Evolutionary conservation across 2,329 filamentous ascomycete genomes (phyloP).

Genomic region (Aureobasidium musti): DNA sequence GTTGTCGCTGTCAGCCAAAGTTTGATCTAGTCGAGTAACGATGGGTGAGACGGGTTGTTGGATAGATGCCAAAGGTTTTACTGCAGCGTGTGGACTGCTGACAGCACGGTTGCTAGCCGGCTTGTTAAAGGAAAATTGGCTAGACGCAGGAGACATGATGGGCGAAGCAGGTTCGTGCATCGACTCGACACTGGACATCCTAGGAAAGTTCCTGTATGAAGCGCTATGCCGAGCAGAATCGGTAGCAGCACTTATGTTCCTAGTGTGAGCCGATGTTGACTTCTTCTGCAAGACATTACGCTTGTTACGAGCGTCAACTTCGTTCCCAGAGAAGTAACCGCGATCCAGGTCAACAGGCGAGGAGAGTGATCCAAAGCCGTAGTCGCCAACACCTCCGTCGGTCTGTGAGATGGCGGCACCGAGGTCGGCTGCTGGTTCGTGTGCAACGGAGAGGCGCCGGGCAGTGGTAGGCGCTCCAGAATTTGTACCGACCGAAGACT

Average conservation of each 20-base stretch:
- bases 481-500: conserved; percentile 49
- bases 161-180: conserved; percentile 56
- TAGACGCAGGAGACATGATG: conserved; percentile 57
- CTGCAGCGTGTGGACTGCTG: conserved; percentile 54
- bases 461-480: conserved; percentile 4
- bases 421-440: neutral
- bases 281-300: conserved; percentile 74
- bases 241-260: conserved; percentile 71
- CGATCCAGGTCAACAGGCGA: conserved; percentile 68
- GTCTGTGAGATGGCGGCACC: neutral
- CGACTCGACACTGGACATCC: conserved; percentile 78
- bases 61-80: conserved; percentile 44
- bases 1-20: conserved; percentile 49
- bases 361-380: conserved; percentile 38
- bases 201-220: conserved; percentile 67
- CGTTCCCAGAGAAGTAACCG: conserved; percentile 90
- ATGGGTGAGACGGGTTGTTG: conserved; percentile 53
- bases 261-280: conserved; percentile 56
- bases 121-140: conserved; percentile 63
- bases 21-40: conserved; percentile 59
- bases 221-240: conserved; percentile 54
- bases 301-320: conserved; percentile 71
- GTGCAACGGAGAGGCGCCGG: conserved; percentile 21
- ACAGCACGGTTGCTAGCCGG: conserved; percentile 46
- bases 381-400: conserved; percentile 31